phyloP scores from a whole-genome alignment of 169 alveolate genomes.

The Babesia caballi region DNA sequence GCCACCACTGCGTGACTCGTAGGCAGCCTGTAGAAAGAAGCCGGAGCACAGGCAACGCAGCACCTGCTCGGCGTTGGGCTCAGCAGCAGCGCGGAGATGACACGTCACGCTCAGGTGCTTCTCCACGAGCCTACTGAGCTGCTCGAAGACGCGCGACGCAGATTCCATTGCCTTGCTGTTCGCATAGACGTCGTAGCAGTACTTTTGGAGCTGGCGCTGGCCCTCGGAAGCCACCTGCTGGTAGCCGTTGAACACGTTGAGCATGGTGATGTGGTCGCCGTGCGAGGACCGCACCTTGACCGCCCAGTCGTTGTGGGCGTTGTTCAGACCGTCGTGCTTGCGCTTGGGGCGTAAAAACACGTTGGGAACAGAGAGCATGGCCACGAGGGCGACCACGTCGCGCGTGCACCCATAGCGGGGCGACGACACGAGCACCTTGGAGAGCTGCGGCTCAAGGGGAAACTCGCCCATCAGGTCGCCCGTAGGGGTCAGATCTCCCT shows the following conservation, averaged over 20 bases:
- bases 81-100: no score
- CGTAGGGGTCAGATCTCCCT: slow-evolving; percentile 94
- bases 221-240: slow-evolving; percentile 30
- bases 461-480: slow-evolving; percentile 97
- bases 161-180: slow-evolving; percentile 88
- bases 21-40: slow-evolving; percentile 92
- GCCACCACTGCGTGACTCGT: slow-evolving; percentile 84
- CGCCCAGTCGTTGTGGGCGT: slow-evolving; percentile 90
- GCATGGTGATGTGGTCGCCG: slow-evolving; percentile 97
- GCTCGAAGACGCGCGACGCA: slow-evolving; percentile 87
- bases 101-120: slow-evolving; percentile 68
- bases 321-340: slow-evolving; percentile 65
- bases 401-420: slow-evolving; percentile 83
- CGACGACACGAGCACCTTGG: slow-evolving; percentile 88
- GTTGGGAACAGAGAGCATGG: slow-evolving; percentile 91
- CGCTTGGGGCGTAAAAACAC: slow-evolving; percentile 92
- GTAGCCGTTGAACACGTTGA: slow-evolving; percentile 79
- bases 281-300: slow-evolving; percentile 88
- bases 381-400: slow-evolving; percentile 87
- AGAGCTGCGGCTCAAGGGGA: slow-evolving; percentile 98
- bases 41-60: slow-evolving; percentile 80
- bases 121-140: slow-evolving; percentile 82
- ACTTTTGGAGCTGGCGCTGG: slow-evolving; percentile 78
- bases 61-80: not conserved
- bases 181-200: slow-evolving; percentile 87